Evolutionary conservation across 345 rosid species (phyloP), one percentile per base, ranked within the genome.

Genomic region (Limnanthes douglasii): DNA sequence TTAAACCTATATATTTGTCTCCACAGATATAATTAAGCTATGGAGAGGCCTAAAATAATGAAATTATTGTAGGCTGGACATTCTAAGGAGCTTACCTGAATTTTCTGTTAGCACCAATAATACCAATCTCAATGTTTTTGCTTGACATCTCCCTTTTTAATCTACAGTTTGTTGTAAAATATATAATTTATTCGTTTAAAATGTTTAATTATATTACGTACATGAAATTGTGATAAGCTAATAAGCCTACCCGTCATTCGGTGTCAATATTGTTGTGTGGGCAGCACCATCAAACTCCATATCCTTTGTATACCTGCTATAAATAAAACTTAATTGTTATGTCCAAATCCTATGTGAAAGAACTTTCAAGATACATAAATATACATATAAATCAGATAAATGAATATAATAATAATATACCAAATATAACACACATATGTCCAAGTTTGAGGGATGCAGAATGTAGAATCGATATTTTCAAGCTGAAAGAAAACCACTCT

Each of bases 271-370:
- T 10, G 95, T 95, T 1, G 98, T 84, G 72, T 90, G 96, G n/a
- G 84, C 86, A 20, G 96, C 98, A 64, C 84, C 98, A 57, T 90
- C 98, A 40, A 90, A 94, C 61, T 90, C 98, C 96, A 90, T 84
- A 44, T 90, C 98, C 45, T 90, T 88, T 1, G 92, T 78, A 57
- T 84, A 90, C 68, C 95, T 81, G 39, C 25, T 2, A 2, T 5
- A 50, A 24, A 28, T 5, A 28, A 3, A 4, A 21, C n/a, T n/a
- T n/a, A n/a, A n/a, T n/a, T n/a, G n/a, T n/a, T n/a, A n/a, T n/a
- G n/a, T n/a, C n/a, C n/a, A n/a, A n/a, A n/a, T n/a, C n/a, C n/a
- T n/a, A n/a, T n/a, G n/a, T n/a, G n/a, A n/a, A n/a, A n/a, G n/a
- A n/a, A n/a, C n/a, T n/a, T n/a, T n/a, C n/a, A n/a, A n/a, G n/a